Base-by-base conservation (phyloP, 2,329 filamentous ascomycete genomes). In the Diaporthe velutina region DNA sequence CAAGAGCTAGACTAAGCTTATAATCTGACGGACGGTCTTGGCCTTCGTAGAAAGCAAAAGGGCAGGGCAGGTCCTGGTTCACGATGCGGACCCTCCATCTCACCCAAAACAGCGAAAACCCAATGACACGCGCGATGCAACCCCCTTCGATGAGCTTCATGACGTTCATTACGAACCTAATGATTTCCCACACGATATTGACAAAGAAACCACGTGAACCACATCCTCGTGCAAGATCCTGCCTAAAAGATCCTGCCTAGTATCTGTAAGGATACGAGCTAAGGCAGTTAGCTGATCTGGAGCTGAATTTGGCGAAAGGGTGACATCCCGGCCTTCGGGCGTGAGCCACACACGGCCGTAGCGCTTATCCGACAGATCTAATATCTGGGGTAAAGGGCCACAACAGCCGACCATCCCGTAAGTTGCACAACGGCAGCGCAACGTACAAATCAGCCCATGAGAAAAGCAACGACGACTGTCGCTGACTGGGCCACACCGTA, bases 301-400 rank as follows among this genome's bases (percentile, higher is more conserved):
- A 72, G 70, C 57, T 54, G 57, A 64, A 7, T 15, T n/a, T 40
- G 48, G 33, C 35, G 33, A 72, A 30, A 40, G 70, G 45, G 48
- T 54, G 42, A 33, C 57, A 64, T 38, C 70, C 57, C 70, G 57
- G 57, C 2, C 45, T 33, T 33, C 13, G 6, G 57, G 35, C 33
- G 25, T 64, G 38, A 54, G 70, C 70, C 33, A 72, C 57, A 72
- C 57, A 55, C 50, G 25, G 58, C 22, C 25, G 70, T 72, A 72
- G 70, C 52, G 70, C 70, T 72, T 54, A 72, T 64, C 35, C n/a
- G 25, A 25, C 33, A 25, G 70, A 45, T 64, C 57, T 54, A 15
- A 72, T 33, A 72, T 64, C 70, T 58, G 70, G 70, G 70, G 70
- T 64, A 72, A 71, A 38, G n/a, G 64, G 64, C 64, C n/a, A 48